Evolutionary conservation across 768 basidiomycete genomes (phyloP).

Genomic region (Russula ochroleuca): DNA sequence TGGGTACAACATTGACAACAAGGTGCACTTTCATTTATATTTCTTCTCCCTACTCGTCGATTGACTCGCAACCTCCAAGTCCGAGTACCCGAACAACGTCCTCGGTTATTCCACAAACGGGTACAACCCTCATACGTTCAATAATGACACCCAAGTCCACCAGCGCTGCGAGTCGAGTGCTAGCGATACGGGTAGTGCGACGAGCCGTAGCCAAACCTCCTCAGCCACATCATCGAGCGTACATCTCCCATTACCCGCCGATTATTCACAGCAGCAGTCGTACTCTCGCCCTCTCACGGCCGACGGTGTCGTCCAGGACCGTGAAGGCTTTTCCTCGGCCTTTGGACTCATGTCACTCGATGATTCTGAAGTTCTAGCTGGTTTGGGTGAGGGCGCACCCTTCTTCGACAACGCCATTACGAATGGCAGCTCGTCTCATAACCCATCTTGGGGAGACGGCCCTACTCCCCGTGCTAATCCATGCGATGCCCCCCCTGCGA

Average conservation of each 20-base stretch:
- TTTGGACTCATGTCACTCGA: conserved; percentile 77
- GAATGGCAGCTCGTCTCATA: conserved; percentile 15
- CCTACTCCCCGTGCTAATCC: conserved; percentile 27
- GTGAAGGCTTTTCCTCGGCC: conserved; percentile 39
- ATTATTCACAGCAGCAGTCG: conserved; percentile 27
- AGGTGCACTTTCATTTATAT: conserved; percentile 13
- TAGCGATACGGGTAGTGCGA: conserved; percentile 44
- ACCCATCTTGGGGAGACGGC: conserved; percentile 22
- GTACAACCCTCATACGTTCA: conserved; percentile 20
- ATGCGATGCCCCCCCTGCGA: conserved; percentile 12
- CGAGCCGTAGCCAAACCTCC: conserved; percentile 46
- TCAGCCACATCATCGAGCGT: conserved; percentile 51
- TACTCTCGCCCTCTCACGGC: conserved; percentile 28
- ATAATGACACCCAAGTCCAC: conserved; percentile 27
- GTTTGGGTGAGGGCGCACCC: conserved; percentile 54
- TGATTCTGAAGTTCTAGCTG: conserved; percentile 63
- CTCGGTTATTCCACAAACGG: conserved; percentile 16
- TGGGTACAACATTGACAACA: conserved; percentile 23
- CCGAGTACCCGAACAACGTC: conserved; percentile 7
- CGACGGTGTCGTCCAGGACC: conserved; percentile 26
- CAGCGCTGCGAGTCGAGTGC: conserved; percentile 31
- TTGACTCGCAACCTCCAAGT: conserved; percentile 15
- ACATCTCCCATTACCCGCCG: conserved; percentile 44
- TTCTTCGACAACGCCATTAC: conserved; percentile 45
- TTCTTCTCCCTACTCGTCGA: neutral